Conservation (phyloP, 2,329 filamentous ascomycete species). For the Fusarium sp. region DNA sequence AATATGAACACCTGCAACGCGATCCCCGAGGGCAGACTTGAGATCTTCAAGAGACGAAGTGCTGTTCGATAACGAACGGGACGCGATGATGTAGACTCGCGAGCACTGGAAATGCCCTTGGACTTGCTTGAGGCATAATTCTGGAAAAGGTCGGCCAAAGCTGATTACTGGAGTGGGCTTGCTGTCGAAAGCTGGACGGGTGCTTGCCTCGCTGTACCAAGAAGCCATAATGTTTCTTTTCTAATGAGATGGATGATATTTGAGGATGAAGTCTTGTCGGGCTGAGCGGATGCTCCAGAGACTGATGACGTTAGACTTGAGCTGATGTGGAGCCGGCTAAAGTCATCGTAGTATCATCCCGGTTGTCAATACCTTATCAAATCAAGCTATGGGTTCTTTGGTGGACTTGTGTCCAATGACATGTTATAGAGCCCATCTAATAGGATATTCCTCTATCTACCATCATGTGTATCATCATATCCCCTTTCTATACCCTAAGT, state of each 20-base stretch:
- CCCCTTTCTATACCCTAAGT: background rate
- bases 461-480: background rate
- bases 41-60: background rate
- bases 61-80: background rate
- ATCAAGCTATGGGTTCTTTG: background rate
- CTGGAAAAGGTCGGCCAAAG: background rate
- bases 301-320: background rate
- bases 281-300: background rate
- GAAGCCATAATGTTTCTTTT: background rate
- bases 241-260: background rate
- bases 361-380: background rate
- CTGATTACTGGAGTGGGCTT: slow-evolving; percentile 1
- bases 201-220: background rate
- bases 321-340: background rate
- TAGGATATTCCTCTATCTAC: background rate
- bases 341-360: background rate
- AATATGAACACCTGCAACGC: background rate
- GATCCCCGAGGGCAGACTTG: background rate
- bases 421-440: background rate
- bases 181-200: slow-evolving; percentile 1
- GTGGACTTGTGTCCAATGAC: background rate
- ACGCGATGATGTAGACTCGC: slow-evolving; percentile 5
- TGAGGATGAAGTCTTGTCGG: background rate
- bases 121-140: background rate
- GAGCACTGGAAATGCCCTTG: background rate